These are phyloP conservation scores for Bauhinia variegata DNA, from an alignment of 306 rosid species.

Conservation along the genomic window DNA sequence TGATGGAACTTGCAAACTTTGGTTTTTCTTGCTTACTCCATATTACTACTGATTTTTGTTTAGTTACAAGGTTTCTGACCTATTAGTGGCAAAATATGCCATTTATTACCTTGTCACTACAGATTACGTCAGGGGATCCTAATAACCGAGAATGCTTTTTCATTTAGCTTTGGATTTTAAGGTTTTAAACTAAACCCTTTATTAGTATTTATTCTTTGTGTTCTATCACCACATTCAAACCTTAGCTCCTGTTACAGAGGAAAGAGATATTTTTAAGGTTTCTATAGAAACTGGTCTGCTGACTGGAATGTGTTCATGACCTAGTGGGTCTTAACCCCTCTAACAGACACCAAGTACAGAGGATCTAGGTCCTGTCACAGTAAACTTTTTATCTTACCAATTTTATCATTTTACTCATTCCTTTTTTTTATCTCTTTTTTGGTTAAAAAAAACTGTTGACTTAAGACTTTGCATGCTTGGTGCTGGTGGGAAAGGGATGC, in stretches of 20 bases:
- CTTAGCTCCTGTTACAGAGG: neutral
- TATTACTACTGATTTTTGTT: no score
- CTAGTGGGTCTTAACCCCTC: conserved; percentile 38
- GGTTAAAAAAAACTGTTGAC: no score
- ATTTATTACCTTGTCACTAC: conserved; percentile 11
- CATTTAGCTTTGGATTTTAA: conserved; percentile 1
- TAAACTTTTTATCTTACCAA: conserved; percentile 10
- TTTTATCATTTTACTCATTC: no score
- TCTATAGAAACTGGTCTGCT: conserved; percentile 13
- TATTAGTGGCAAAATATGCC: conserved; percentile 23
- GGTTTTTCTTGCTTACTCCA: neutral
- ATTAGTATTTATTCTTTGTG: neutral
- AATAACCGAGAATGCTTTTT: conserved; percentile 14
- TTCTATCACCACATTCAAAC: neutral
- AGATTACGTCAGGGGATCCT: conserved; percentile 34
- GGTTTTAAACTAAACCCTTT: neutral
- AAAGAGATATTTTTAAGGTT: conserved; percentile 8
- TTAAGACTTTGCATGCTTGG: neutral
- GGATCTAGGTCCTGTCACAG: conserved; percentile 23
- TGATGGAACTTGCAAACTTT: no score
- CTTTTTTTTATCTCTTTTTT: neutral
- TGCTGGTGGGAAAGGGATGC: conserved; percentile 11
- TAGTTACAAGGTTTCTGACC: neutral
- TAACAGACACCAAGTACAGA: conserved; percentile 33
- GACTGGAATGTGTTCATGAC: conserved; percentile 11